Conservation (phyloP, 1,284 basidiomycete species). For the Moniliella sp. region DNA sequence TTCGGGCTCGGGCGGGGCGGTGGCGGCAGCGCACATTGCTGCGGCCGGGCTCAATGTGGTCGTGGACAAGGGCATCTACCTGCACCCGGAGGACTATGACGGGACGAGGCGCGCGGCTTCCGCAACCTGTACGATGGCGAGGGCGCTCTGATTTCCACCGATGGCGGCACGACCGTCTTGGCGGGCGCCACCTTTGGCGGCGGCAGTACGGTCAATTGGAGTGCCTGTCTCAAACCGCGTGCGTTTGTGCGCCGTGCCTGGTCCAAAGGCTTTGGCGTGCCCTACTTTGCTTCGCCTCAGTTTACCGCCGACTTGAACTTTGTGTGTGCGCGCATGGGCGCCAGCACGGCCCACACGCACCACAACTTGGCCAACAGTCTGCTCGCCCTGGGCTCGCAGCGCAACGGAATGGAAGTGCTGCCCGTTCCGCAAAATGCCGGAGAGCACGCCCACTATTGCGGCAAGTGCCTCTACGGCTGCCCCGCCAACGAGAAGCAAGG, state of each 20-base stretch:
- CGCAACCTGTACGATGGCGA: constrained; percentile 34
- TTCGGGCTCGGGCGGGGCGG: constrained; percentile 37
- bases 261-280: constrained; percentile 33
- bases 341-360: constrained; percentile 25
- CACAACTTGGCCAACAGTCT: constrained; percentile 34
- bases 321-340: constrained; percentile 35
- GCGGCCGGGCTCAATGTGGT: constrained; percentile 34
- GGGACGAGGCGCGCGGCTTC: constrained; percentile 33
- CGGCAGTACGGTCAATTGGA: constrained; percentile 39
- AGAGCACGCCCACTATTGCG: constrained; percentile 35
- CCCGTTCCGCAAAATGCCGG: constrained; percentile 35
- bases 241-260: constrained; percentile 35
- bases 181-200: constrained; percentile 37
- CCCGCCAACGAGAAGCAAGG: constrained; percentile 34
- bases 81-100: constrained; percentile 29
- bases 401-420: constrained; percentile 29
- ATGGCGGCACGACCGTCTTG: constrained; percentile 34
- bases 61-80: constrained; percentile 37
- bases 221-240: constrained; percentile 35
- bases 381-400: constrained; percentile 27
- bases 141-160: constrained; percentile 34
- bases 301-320: constrained; percentile 34
- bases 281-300: constrained; percentile 30
- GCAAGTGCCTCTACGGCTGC: constrained; percentile 36
- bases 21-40: constrained; percentile 30